Evolutionary conservation across 257 asterid genomes (phyloP), one percentile per base, ranked within the genome.

Genomic region (Salvia miltiorrhiza): DNA sequence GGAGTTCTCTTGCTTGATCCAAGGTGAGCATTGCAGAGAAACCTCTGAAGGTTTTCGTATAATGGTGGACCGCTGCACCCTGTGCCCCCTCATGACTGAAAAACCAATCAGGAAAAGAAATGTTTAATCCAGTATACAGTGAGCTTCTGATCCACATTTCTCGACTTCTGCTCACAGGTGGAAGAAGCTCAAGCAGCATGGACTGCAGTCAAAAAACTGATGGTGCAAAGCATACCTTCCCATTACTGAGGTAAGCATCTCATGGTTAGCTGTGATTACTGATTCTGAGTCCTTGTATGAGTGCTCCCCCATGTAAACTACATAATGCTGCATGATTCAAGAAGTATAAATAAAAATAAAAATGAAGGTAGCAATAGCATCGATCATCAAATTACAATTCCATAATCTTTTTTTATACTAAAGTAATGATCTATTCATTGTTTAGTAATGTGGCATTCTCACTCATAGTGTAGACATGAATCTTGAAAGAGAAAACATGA

Each of bases 301-400:
- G 63, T 87, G 88, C 44, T 76, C 73, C 30, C 94, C 94, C 94
- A 85, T 82, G 87, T 84, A 87, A 17, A 84, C 84, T 21, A 85
- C 82, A 67, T 83, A 85, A 73, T 82, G 90, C 94, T 84, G 88
- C 82, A 70, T 21, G 19, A n/a, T 71, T 66, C 5, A 32, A 35
- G 7, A 57, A 48, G n/a, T n/a, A n/a, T n/a, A n/a, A n/a, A n/a
- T n/a, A n/a, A n/a, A n/a, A n/a, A n/a, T n/a, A n/a, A n/a, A n/a
- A n/a, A n/a, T n/a, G n/a, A n/a, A n/a, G n/a, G n/a, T n/a, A n/a
- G n/a, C n/a, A n/a, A n/a, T 47, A 71, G 67, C 44, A 64, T 28
- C 33, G 4, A 47, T 9, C 56, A 26, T 4, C 23, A 55, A 44
- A 17, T 50, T 40, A 50, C 16, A 4, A 19, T 19, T 9, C 33